phyloP scores from a whole-genome alignment of 2,329 filamentous ascomycete genomes.

The Aspergillus sp. region DNA sequence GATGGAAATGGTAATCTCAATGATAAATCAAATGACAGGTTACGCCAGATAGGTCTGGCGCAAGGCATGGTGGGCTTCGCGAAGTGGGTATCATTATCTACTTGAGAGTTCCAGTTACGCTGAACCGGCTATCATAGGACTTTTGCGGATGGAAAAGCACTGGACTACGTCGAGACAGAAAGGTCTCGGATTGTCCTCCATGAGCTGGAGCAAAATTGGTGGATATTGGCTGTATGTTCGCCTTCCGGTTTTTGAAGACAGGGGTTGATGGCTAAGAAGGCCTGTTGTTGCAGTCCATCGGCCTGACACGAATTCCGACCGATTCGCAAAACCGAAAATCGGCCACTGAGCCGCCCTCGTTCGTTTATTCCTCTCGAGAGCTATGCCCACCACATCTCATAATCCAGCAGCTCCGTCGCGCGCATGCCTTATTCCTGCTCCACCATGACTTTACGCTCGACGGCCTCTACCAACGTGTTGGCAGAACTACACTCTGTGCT shows the following conservation, averaged over 20 bases:
- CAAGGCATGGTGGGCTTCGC: slow-evolving; percentile 96
- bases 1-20: slow-evolving; percentile 31
- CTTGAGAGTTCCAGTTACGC: slow-evolving; percentile 2
- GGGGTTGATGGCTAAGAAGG: slow-evolving; percentile 5
- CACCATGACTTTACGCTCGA: slow-evolving; percentile 75
- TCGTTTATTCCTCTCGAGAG: slow-evolving; percentile 85
- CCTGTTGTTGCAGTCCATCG: slow-evolving; percentile 56
- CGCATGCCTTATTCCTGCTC: slow-evolving; percentile 76
- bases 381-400: slow-evolving; percentile 75
- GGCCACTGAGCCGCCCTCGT: slow-evolving; percentile 37
- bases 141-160: slow-evolving; percentile 68
- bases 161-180: slow-evolving; percentile 87
- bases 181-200: slow-evolving; percentile 76
- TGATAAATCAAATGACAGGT: slow-evolving; percentile 72
- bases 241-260: background rate
- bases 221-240: slow-evolving; percentile 75
- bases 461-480: slow-evolving; percentile 59
- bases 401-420: slow-evolving; percentile 71
- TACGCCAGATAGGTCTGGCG: slow-evolving; percentile 89
- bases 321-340: slow-evolving; percentile 39
- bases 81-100: slow-evolving; percentile 41
- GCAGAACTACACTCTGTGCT: slow-evolving; percentile 62
- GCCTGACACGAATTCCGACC: slow-evolving; percentile 67
- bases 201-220: slow-evolving; percentile 88
- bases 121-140: slow-evolving; percentile 46